Evolutionary conservation across 129 eudicot genomes (phyloP).

Genomic region (Calendula officinalis): DNA sequence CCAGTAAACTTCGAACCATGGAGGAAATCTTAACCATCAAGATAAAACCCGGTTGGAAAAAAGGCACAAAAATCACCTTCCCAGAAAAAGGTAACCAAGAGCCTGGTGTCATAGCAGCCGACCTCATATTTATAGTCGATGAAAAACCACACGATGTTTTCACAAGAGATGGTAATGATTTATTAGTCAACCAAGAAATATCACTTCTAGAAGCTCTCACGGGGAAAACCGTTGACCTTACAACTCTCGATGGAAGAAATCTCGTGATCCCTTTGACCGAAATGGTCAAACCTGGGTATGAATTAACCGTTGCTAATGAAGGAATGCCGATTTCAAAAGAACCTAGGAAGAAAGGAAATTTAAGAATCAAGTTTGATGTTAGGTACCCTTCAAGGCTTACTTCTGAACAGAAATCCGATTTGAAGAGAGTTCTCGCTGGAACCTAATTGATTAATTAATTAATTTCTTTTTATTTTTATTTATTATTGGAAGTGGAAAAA

Average conservation of each 20-base stretch:
- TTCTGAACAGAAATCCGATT: constrained; percentile 61
- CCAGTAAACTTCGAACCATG: constrained; percentile 50
- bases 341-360: constrained; percentile 71
- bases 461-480: constrained; percentile 11
- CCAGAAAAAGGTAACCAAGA: constrained; percentile 83
- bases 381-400: constrained; percentile 78
- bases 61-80: constrained; percentile 77
- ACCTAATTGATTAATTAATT: constrained; percentile 14
- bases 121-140: constrained; percentile 61
- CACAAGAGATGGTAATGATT: constrained; percentile 66
- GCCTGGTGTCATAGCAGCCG: constrained; percentile 79
- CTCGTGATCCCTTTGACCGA: constrained; percentile 49
- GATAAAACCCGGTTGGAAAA: constrained; percentile 84
- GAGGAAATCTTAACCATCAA: constrained; percentile 78
- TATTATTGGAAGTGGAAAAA: not conserved
- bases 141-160: constrained; percentile 66
- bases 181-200: constrained; percentile 52
- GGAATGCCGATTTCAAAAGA: constrained; percentile 94
- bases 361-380: constrained; percentile 73
- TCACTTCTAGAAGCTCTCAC: constrained; percentile 70
- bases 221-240: constrained; percentile 58
- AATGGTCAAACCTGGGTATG: constrained; percentile 68
- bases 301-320: constrained; percentile 50
- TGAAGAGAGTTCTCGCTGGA: constrained; percentile 60
- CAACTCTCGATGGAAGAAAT: constrained; percentile 63